These are phyloP conservation scores for Phoma sp. DNA, from an alignment of 2,329 filamentous ascomycete genomes.

Conservation along the genomic window DNA sequence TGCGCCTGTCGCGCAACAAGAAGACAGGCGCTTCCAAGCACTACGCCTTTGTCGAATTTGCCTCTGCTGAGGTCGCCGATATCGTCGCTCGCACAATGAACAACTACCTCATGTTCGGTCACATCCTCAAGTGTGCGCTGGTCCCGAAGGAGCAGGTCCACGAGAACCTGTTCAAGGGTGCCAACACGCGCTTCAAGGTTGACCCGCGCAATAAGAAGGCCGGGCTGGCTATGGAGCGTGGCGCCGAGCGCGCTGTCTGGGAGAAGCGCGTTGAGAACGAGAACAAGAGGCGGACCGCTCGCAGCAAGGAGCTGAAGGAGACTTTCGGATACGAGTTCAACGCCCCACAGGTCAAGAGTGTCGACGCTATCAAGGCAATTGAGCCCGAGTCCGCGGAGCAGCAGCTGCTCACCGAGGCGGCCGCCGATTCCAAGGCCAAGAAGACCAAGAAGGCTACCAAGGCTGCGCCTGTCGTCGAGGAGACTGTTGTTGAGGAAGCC, in stretches of 20 bases:
- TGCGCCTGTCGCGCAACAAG: conserved; percentile 89
- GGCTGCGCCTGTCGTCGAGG: conserved; percentile 25
- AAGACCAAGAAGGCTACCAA: conserved; percentile 40
- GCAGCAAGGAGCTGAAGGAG: conserved; percentile 76
- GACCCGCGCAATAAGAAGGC: conserved; percentile 89
- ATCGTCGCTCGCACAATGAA: conserved; percentile 97
- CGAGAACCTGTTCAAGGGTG: conserved; percentile 83
- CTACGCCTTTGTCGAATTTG: conserved; percentile 93
- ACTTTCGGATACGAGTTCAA: conserved; percentile 86
- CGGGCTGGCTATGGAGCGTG: conserved; percentile 74
- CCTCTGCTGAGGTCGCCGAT: conserved; percentile 76
- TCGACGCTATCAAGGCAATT: conserved; percentile 49
- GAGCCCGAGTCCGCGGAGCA: conserved; percentile 34
- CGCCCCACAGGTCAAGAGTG: conserved; percentile 71
- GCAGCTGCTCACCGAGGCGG: conserved; percentile 31
- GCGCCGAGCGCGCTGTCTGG: conserved; percentile 79
- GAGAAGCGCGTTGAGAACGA: conserved; percentile 75
- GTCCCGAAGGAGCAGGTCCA: conserved; percentile 80
- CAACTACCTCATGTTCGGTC: conserved; percentile 94
- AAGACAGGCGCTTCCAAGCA: conserved; percentile 91
- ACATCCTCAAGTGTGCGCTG: conserved; percentile 86
- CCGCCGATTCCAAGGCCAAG: conserved; percentile 34
- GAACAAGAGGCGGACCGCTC: conserved; percentile 69
- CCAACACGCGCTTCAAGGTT: conserved; percentile 86
- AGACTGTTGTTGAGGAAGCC: not conserved